Percentiles rank a stretch among this genome's conserved stretches.
phyloP scores from a whole-genome alignment of 768 basidiomycete species.

The Lactifluus pinguis region DNA sequence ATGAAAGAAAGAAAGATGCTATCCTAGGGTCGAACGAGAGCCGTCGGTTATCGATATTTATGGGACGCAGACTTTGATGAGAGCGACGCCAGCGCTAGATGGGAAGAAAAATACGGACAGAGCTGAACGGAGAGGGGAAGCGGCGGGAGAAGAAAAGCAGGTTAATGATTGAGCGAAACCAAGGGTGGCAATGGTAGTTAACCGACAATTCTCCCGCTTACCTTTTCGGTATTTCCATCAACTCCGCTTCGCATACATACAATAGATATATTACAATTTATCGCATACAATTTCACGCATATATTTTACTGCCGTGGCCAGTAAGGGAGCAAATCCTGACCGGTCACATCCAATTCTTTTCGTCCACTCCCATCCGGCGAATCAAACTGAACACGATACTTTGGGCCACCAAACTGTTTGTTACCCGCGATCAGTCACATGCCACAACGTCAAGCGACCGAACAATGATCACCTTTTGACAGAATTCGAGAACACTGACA shows the following conservation, averaged over 20 bases:
- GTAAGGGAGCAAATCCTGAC: background rate
- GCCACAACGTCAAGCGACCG: background rate
- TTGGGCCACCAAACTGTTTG: constrained; percentile 1
- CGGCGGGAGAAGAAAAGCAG: constrained; percentile 9
- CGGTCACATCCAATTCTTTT: background rate
- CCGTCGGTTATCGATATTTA: background rate
- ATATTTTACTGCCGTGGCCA: background rate
- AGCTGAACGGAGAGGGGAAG: constrained; percentile 18
- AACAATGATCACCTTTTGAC: constrained; percentile 12
- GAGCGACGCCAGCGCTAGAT: constrained; percentile 21
- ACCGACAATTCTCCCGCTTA: background rate
- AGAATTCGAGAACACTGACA: constrained; percentile 19
- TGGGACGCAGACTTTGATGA: constrained; percentile 4
- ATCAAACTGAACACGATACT: constrained; percentile 4
- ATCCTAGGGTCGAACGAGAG: constrained; percentile 10
- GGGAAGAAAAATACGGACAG: constrained; percentile 26
- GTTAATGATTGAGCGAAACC: background rate
- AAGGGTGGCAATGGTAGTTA: background rate
- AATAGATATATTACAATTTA: background rate
- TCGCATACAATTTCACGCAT: background rate
- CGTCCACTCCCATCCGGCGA: constrained; percentile 4
- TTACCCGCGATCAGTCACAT: background rate
- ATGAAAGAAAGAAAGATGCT: constrained; percentile 4
- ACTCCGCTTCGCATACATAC: background rate
- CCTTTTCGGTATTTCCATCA: background rate